Evolutionary conservation across 169 alveolate genomes (phyloP).

Genomic region (Eimeria sp.): DNA sequence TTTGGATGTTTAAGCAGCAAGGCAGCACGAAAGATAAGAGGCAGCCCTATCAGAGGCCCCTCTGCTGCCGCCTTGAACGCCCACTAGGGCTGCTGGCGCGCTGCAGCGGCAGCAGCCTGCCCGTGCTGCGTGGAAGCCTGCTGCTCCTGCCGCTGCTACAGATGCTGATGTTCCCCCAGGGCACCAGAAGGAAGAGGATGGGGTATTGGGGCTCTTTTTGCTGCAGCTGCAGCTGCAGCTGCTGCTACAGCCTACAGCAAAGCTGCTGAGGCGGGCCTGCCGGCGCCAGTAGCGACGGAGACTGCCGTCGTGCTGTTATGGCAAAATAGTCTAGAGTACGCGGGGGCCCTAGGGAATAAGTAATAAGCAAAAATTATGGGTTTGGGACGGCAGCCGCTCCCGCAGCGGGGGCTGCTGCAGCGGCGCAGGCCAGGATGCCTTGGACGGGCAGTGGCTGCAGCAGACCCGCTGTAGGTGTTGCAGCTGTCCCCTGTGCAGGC

Average conservation of each 20-base stretch:
- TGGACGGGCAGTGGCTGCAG: slow-evolving; percentile 72
- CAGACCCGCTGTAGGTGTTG: slow-evolving; percentile 65
- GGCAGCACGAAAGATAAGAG: neutral
- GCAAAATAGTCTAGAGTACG: slow-evolving; percentile 9
- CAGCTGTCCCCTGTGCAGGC: slow-evolving; percentile 56
- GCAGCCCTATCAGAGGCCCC: slow-evolving; percentile 2
- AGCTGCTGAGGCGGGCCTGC: slow-evolving; percentile 63
- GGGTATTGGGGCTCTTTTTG: neutral
- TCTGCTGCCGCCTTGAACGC: slow-evolving; percentile 14
- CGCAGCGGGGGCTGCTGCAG: slow-evolving; percentile 71
- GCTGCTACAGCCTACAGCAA: slow-evolving; percentile 19
- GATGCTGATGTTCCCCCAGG: slow-evolving; percentile 5
- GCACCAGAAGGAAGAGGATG: slow-evolving; percentile 35
- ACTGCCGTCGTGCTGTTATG: slow-evolving; percentile 30
- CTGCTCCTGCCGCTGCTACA: slow-evolving; percentile 34
- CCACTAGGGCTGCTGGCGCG: slow-evolving; percentile 41
- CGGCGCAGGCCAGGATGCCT: slow-evolving; percentile 69
- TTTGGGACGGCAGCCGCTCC: slow-evolving; percentile 40
- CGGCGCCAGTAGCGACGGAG: slow-evolving; percentile 16
- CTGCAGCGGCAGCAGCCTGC: slow-evolving; percentile 70
- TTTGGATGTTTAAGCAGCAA: neutral
- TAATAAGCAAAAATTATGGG: slow-evolving; percentile 20
- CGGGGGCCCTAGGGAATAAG: slow-evolving; percentile 39
- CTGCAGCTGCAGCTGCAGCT: slow-evolving; percentile 33
- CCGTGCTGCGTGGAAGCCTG: slow-evolving; percentile 37